Conservation (phyloP, 192 early-diverging fungal species). For the Coemansia sp. region DNA sequence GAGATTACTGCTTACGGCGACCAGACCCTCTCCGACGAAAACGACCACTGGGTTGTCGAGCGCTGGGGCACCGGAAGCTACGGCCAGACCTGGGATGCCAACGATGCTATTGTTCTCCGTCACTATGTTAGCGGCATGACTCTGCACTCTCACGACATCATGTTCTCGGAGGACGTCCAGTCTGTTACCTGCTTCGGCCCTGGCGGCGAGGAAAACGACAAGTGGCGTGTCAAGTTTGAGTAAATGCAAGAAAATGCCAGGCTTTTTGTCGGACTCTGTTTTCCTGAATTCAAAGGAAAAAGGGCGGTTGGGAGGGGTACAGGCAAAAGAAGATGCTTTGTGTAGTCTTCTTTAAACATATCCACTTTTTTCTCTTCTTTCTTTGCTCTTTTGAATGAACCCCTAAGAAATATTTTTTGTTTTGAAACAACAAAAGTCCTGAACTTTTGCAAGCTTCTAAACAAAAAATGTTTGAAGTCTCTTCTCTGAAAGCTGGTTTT, state of each 20-base stretch:
- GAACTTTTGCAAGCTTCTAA: no score
- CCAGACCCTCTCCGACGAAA: slow-evolving; percentile 52
- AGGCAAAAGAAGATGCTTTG: no score
- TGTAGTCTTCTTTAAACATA: no score
- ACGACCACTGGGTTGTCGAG: slow-evolving; percentile 61
- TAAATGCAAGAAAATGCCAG: neutral
- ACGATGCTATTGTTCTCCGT: slow-evolving; percentile 49
- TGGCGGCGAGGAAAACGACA: slow-evolving; percentile 60
- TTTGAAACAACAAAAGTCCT: no score
- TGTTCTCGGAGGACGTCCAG: slow-evolving; percentile 46
- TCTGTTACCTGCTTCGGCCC: slow-evolving; percentile 56
- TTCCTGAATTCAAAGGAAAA: no score
- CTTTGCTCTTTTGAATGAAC: no score
- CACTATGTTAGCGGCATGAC: slow-evolving; percentile 56
- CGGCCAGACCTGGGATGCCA: slow-evolving; percentile 53
- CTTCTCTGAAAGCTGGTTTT: no score
- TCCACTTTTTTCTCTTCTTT: no score
- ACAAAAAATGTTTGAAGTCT: no score
- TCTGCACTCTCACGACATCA: slow-evolving; percentile 54
- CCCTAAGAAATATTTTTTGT: no score
- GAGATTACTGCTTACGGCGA: slow-evolving; percentile 60
- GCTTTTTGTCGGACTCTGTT: no score
- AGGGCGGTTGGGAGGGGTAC: no score
- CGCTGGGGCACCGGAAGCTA: slow-evolving; percentile 52
- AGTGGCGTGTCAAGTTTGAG: slow-evolving; percentile 46